phyloP scores from a whole-genome alignment of 163 green algal species.

The Smithsoniella earleae region DNA sequence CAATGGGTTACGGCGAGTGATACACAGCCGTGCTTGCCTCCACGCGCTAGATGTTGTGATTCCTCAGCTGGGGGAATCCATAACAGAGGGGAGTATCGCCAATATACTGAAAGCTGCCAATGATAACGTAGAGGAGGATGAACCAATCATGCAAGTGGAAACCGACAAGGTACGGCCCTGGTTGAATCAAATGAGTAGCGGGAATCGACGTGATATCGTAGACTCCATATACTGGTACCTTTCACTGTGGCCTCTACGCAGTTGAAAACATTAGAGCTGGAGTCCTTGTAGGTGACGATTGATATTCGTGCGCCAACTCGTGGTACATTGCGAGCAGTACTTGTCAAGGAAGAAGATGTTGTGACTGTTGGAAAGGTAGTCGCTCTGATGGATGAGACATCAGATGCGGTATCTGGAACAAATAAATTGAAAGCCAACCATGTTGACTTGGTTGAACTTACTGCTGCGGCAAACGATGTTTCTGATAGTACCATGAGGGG shows the following conservation, averaged over 20 bases:
- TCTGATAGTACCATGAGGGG: background rate
- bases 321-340: background rate
- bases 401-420: background rate
- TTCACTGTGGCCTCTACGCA: background rate
- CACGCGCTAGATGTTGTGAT: background rate
- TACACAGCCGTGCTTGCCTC: background rate
- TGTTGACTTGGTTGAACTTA: background rate
- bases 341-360: background rate
- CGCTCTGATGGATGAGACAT: slow-evolving; percentile 4
- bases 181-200: no score
- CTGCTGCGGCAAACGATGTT: background rate
- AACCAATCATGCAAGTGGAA: slow-evolving; percentile 18
- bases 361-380: slow-evolving; percentile 12
- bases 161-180: slow-evolving; percentile 15
- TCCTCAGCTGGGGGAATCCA: slow-evolving; percentile 20
- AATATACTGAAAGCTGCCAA: background rate
- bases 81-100: slow-evolving; percentile 13
- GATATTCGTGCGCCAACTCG: background rate
- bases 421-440: background rate
- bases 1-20: no score
- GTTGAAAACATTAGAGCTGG: no score
- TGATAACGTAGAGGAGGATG: slow-evolving; percentile 21
- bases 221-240: background rate
- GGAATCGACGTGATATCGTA: background rate
- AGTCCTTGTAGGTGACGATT: slow-evolving; percentile 11